These are phyloP conservation scores for Aspergillus ruber DNA, from an alignment of 2,329 filamentous ascomycete species.

Conservation along the genomic window DNA sequence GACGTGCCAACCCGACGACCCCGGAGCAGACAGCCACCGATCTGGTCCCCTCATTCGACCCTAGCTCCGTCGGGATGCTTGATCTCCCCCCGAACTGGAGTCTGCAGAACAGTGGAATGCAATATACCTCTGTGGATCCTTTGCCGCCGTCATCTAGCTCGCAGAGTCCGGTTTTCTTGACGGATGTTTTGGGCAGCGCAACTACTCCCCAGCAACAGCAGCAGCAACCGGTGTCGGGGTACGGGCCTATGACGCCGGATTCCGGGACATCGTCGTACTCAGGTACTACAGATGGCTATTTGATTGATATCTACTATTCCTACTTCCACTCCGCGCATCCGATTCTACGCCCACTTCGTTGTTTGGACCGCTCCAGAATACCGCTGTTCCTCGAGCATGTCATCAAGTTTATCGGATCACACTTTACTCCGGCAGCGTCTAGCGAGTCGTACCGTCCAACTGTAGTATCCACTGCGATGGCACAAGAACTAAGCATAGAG, in stretches of 20 bases:
- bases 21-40: slow-evolving; percentile 45
- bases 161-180: slow-evolving; percentile 13
- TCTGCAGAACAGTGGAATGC: slow-evolving; percentile 31
- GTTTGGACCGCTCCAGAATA: slow-evolving; percentile 32
- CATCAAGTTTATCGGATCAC: slow-evolving; percentile 52
- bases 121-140: slow-evolving; percentile 18
- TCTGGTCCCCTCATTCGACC: slow-evolving; percentile 24
- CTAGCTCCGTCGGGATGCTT: slow-evolving; percentile 13
- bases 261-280: slow-evolving; percentile 25
- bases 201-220: background rate
- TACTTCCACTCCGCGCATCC: slow-evolving; percentile 53
- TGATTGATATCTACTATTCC: slow-evolving; percentile 51
- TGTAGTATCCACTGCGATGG: slow-evolving; percentile 24
- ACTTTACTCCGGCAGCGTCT: slow-evolving; percentile 44
- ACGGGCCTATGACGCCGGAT: slow-evolving; percentile 30
- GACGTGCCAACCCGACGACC: slow-evolving; percentile 30
- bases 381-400: slow-evolving; percentile 46
- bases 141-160: slow-evolving; percentile 20
- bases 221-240: background rate
- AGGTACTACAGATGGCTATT: slow-evolving; percentile 28
- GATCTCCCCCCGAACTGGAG: slow-evolving; percentile 37
- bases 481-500: slow-evolving; percentile 46
- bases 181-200: slow-evolving; percentile 11
- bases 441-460: slow-evolving; percentile 39
- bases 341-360: slow-evolving; percentile 46